phyloP scores from a whole-genome alignment of 345 rosid species.

The Physaria fendleri region DNA sequence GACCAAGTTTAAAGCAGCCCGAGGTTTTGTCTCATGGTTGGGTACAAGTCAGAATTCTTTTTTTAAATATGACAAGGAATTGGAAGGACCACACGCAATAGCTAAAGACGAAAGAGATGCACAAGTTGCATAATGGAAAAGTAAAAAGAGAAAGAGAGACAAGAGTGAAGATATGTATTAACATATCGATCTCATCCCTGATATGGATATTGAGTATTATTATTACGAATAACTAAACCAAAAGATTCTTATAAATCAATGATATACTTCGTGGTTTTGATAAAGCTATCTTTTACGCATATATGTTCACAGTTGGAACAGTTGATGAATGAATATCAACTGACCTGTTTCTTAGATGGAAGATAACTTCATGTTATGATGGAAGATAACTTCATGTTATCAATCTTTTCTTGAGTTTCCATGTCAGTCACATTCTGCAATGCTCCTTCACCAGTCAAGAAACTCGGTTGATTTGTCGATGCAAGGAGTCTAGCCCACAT shows the following conservation, averaged over 20 bases:
- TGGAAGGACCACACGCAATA: slow-evolving; percentile 27
- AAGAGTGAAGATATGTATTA: not conserved
- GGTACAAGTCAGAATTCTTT: slow-evolving; percentile 25
- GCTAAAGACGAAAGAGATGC: slow-evolving; percentile 1
- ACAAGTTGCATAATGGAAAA: slow-evolving; percentile 22
- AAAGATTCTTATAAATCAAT: slow-evolving; percentile 20
- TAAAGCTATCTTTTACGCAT: not conserved
- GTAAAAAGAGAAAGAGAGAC: not conserved
- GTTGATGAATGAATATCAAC: not conserved
- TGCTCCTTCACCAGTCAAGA: slow-evolving; percentile 41
- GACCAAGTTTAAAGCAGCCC: slow-evolving; percentile 22
- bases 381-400: slow-evolving; percentile 38
- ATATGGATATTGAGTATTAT: not conserved
- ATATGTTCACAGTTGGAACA: slow-evolving; percentile 2
- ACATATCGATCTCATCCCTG: slow-evolving; percentile 1
- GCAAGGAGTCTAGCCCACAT: too few relatives aligned
- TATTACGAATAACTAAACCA: slow-evolving; percentile 28
- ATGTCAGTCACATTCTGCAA: slow-evolving; percentile 30
- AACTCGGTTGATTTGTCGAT: slow-evolving; percentile 93
- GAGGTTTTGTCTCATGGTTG: slow-evolving; percentile 28
- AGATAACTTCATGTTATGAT: too few relatives aligned
- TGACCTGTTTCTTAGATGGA: slow-evolving; percentile 32
- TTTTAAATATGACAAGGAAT: slow-evolving; percentile 21
- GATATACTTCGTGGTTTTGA: not conserved
- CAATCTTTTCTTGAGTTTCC: slow-evolving; percentile 32